Evolutionary conservation across 495 filamentous ascomycete genomes (phyloP).

Genomic region (Tuber calosporum): DNA sequence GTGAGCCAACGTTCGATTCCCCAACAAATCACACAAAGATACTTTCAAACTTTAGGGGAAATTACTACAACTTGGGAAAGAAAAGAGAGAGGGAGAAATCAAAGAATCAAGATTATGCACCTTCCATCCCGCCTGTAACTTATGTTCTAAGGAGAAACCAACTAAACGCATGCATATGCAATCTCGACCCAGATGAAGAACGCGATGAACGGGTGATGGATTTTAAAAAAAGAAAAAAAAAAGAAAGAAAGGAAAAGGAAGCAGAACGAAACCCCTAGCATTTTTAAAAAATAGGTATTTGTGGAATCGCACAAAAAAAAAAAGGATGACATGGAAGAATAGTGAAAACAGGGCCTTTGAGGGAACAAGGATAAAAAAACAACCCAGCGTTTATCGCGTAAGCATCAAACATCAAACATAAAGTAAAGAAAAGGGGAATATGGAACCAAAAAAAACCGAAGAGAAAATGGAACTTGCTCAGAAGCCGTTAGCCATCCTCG

Average conservation of each 20-base stretch:
- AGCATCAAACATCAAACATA: slow-evolving; percentile 13
- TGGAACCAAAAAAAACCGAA: slow-evolving; percentile 5
- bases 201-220: not conserved
- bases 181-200: not conserved
- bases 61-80: not conserved
- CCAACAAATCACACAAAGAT: not conserved
- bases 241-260: not conserved
- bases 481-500: slow-evolving; percentile 30
- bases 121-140: not conserved
- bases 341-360: not conserved
- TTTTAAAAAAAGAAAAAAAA: not conserved
- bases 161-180: slow-evolving; percentile 2
- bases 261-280: not conserved
- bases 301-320: slow-evolving; percentile 9
- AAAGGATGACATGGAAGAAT: not conserved
- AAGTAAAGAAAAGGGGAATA: not conserved
- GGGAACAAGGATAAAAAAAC: not conserved
- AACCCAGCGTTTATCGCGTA: not conserved
- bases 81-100: not conserved
- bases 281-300: slow-evolving; percentile 10
- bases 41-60: not conserved
- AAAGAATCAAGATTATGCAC: not conserved
- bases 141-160: not conserved
- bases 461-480: slow-evolving; percentile 17
- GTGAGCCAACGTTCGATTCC: not conserved